phyloP scores from a whole-genome alignment of 305 asterid species.

The Solanum aculeatissimum region DNA sequence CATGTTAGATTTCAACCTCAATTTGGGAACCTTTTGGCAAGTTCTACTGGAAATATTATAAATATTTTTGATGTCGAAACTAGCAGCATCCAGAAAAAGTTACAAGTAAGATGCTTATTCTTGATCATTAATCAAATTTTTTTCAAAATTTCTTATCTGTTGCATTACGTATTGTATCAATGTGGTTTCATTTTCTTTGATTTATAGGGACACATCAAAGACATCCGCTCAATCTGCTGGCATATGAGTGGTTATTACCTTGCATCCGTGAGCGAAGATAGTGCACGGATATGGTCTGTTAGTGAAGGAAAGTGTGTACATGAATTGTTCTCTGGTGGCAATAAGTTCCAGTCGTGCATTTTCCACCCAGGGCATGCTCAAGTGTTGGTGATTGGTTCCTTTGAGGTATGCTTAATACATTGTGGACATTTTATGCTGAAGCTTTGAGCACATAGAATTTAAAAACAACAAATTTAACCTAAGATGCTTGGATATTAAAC shows the following conservation, averaged over 20 bases:
- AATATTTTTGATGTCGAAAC: constrained; percentile 32
- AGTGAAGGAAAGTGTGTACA: constrained; percentile 15
- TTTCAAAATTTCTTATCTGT: background rate
- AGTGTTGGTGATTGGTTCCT: background rate
- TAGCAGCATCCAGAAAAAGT: constrained; percentile 1
- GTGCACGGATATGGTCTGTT: constrained; percentile 32
- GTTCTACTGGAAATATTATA: constrained; percentile 24
- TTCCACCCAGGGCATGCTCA: constrained; percentile 27
- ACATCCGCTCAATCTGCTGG: constrained; percentile 33
- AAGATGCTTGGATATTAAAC: background rate
- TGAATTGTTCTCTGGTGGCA: constrained; percentile 15
- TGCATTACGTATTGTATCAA: background rate
- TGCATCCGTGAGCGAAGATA: constrained; percentile 34
- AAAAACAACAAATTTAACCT: background rate
- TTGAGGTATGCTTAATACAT: background rate
- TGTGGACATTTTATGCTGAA: background rate
- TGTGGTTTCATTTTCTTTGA: background rate
- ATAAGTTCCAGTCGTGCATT: constrained; percentile 29
- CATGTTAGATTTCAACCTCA: constrained; percentile 44
- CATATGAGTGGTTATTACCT: constrained; percentile 27
- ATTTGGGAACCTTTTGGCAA: constrained; percentile 28
- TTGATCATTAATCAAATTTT: background rate
- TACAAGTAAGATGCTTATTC: constrained; percentile 21
- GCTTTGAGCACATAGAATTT: background rate
- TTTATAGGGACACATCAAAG: constrained; percentile 30